Conservation (phyloP, 1,139 yeast species). For the Taphrina pruni region DNA sequence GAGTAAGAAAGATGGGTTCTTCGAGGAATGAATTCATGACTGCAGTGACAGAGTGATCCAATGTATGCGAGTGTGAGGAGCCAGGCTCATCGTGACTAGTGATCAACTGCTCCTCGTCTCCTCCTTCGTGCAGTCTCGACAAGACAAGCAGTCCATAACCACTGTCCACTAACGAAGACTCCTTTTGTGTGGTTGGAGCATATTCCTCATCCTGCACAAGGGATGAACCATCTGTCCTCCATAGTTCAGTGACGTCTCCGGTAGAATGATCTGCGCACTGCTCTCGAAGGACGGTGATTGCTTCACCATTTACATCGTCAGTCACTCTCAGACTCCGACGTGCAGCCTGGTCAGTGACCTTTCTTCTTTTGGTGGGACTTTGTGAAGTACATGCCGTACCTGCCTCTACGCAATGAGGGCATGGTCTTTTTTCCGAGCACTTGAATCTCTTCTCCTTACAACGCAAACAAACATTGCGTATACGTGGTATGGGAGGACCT, state of each 20-base stretch:
- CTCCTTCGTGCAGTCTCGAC: neutral
- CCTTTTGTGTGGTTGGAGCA: neutral
- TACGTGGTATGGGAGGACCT: conserved; percentile 18
- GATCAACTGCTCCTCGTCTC: neutral
- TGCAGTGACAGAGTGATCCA: neutral
- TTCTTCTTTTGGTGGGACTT: neutral
- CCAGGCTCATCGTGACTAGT: neutral
- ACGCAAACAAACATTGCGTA: conserved; percentile 19
- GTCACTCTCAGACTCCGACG: neutral
- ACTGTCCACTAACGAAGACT: neutral
- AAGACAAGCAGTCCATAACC: neutral
- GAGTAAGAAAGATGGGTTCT: neutral
- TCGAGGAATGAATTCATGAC: conserved; percentile 13
- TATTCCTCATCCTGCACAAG: neutral
- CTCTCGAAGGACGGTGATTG: too few species aligned
- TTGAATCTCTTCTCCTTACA: conserved; percentile 22
- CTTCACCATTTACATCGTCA: too few species aligned
- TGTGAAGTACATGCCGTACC: neutral
- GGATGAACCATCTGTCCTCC: neutral
- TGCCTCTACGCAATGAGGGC: conserved; percentile 10
- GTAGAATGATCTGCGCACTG: neutral
- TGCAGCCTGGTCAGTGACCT: neutral
- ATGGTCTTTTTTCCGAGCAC: conserved; percentile 11
- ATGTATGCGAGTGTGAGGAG: neutral
- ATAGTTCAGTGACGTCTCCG: neutral